phyloP scores from a whole-genome alignment of 2,329 filamentous ascomycete species.

The Phaeosphaeria sp. region DNA sequence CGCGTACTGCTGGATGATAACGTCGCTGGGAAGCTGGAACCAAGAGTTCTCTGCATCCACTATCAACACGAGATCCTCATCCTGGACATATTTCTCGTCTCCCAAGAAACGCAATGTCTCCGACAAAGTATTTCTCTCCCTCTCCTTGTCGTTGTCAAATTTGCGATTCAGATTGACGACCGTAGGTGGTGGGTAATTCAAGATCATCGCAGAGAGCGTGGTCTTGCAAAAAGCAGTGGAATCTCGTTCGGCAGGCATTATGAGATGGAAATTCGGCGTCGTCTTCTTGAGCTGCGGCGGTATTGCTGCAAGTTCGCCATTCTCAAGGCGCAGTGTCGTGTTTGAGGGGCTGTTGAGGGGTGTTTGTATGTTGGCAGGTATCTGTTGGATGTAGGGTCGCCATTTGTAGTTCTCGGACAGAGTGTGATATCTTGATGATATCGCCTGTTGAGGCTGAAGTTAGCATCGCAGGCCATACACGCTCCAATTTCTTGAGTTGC shows the following conservation, averaged over 20 bases:
- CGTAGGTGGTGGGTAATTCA: conserved; percentile 66
- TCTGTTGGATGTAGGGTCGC: conserved; percentile 32
- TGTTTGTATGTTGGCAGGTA: conserved; percentile 32
- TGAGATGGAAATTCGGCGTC: conserved; percentile 59
- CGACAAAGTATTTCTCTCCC: conserved; percentile 55
- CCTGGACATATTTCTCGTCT: conserved; percentile 55
- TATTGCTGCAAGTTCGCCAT: conserved; percentile 34
- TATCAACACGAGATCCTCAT: conserved; percentile 69
- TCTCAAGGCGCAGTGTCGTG: conserved; percentile 43
- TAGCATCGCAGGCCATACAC: no score
- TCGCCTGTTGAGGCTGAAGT: conserved; percentile 18
- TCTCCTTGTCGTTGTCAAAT: conserved; percentile 31
- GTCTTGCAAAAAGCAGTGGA: conserved; percentile 64
- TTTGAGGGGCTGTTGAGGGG: conserved; percentile 43
- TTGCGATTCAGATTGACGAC: conserved; percentile 55
- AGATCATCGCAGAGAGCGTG: conserved; percentile 63
- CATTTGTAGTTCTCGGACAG: conserved; percentile 39
- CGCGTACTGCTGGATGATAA: conserved; percentile 69
- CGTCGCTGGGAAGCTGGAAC: conserved; percentile 69
- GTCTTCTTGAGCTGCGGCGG: conserved; percentile 40
- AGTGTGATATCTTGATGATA: conserved; percentile 34
- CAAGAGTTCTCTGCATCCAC: conserved; percentile 70
- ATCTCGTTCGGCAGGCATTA: conserved; percentile 59
- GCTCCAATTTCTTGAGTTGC: no score
- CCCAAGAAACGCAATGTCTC: conserved; percentile 58